Conservation (phyloP, 169 alveolate species). For the Cryptosporidium parvum region DNA sequence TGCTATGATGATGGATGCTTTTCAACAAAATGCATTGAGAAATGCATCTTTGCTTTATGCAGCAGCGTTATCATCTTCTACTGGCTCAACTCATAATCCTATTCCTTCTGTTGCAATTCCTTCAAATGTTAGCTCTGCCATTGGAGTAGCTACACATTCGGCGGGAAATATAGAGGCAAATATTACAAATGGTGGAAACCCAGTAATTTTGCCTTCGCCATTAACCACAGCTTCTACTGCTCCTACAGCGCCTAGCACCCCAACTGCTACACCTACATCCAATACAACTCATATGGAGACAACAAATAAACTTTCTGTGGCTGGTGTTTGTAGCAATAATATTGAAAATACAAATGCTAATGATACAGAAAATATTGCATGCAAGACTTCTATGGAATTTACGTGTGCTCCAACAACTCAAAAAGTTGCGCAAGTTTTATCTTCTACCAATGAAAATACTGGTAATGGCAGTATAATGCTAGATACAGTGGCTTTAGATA, state of each 20-base stretch:
- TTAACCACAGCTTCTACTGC: not conserved
- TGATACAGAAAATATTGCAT: not conserved
- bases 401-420: not conserved
- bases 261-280: not conserved
- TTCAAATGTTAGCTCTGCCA: not conserved
- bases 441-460: not conserved
- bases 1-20: constrained; percentile 5
- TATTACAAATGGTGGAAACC: not conserved
- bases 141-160: not conserved
- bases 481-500: not conserved
- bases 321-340: not conserved
- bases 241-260: constrained; percentile 3
- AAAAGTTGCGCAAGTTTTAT: not conserved
- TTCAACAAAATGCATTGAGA: constrained; percentile 22
- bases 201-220: not conserved
- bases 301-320: not conserved
- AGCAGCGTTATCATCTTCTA: constrained; percentile 19
- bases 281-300: not conserved
- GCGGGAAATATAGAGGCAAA: not conserved
- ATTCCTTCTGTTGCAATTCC: not conserved
- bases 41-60: constrained; percentile 54
- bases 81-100: constrained; percentile 1
- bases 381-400: not conserved
- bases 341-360: not conserved
- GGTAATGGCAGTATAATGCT: not conserved